Evolutionary conservation across 768 basidiomycete species (phyloP).

Genomic region (Russula virescens): DNA sequence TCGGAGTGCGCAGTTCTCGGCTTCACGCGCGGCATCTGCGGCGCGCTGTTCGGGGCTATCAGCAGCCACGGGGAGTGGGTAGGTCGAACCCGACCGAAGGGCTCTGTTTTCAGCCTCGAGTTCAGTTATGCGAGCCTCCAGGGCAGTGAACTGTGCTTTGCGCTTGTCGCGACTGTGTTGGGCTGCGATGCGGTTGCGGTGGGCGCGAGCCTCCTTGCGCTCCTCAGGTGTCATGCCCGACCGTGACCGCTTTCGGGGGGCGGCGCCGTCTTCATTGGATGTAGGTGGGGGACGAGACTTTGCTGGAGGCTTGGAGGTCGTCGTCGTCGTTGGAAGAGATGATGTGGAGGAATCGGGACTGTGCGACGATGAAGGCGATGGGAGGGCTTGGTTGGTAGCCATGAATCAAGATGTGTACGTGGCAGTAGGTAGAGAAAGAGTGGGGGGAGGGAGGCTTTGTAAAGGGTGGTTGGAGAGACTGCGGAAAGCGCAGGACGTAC

Average conservation of each 20-base stretch:
- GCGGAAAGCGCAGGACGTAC: constrained; percentile 25
- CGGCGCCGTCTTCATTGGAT: constrained; percentile 24
- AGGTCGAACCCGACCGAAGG: constrained; percentile 49
- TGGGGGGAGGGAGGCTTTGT: background rate
- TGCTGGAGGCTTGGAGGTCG: constrained; percentile 18
- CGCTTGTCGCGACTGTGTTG: constrained; percentile 89
- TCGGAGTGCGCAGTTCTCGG: constrained; percentile 67
- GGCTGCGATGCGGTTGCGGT: constrained; percentile 89
- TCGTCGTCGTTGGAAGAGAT: background rate
- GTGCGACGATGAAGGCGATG: constrained; percentile 7
- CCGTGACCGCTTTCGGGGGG: constrained; percentile 72
- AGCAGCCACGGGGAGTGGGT: constrained; percentile 27
- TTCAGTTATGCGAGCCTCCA: constrained; percentile 87
- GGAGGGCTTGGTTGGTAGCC: constrained; percentile 6
- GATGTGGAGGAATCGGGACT: constrained; percentile 15
- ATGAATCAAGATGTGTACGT: constrained; percentile 5
- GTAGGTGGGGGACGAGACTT: constrained; percentile 23
- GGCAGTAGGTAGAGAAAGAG: background rate
- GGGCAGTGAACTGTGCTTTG: constrained; percentile 84
- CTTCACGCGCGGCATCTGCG: constrained; percentile 42
- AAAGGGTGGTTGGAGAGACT: constrained; percentile 10
- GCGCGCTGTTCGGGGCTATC: constrained; percentile 32
- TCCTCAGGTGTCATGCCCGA: constrained; percentile 61
- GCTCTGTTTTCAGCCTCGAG: constrained; percentile 81
- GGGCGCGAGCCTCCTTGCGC: constrained; percentile 81